Conservation (phyloP, 148 eudicot genomes). For the Nyssa sinensis region DNA sequence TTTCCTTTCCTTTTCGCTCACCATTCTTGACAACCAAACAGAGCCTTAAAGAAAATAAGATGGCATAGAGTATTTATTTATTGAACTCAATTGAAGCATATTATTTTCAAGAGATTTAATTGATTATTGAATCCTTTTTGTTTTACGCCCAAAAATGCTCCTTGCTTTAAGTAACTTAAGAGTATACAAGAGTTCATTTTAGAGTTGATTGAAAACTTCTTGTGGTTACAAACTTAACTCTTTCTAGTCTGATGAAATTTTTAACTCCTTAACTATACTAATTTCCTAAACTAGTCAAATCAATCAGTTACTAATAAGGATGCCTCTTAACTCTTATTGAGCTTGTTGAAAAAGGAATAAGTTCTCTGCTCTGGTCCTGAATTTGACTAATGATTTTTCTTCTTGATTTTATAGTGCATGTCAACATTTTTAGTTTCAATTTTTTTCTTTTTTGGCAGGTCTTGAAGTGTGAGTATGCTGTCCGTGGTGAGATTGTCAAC, state of each 20-base stretch:
- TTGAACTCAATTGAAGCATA: neutral
- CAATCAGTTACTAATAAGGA: neutral
- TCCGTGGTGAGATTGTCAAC: conserved; percentile 86
- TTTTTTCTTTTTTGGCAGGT: conserved; percentile 42
- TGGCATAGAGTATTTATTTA: neutral
- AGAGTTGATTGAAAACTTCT: neutral
- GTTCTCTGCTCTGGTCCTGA: neutral
- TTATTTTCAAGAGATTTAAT: neutral
- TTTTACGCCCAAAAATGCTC: neutral
- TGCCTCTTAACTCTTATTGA: neutral
- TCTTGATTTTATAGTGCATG: neutral
- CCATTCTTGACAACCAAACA: too few species aligned
- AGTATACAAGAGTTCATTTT: neutral
- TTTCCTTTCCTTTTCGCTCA: too few species aligned
- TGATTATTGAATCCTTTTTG: neutral
- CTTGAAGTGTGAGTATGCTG: conserved; percentile 87
- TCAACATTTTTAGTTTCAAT: neutral
- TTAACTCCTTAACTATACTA: neutral
- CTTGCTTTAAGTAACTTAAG: neutral
- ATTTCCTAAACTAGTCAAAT: neutral
- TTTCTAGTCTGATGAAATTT: neutral
- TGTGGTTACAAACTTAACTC: neutral
- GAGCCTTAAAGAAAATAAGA: neutral
- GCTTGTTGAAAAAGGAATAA: neutral
- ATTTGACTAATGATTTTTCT: neutral